Conservation (phyloP, 805 yeast genomes). For the Candida verbasci region DNA sequence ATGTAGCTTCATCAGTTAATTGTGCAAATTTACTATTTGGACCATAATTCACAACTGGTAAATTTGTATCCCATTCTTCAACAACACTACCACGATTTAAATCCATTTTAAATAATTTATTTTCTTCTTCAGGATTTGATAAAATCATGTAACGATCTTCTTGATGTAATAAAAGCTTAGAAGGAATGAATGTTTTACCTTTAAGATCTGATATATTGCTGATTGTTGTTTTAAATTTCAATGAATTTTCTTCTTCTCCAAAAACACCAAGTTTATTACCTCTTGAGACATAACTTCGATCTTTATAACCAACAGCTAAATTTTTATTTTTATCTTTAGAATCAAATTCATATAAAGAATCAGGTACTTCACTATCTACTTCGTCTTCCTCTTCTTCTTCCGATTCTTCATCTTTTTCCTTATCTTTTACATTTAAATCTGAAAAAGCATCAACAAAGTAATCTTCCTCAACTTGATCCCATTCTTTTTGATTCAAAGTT, state of each 20-base stretch:
- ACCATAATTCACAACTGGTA: constrained; percentile 54
- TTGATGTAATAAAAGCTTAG: constrained; percentile 69
- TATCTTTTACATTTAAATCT: constrained; percentile 34
- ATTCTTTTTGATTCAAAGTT: constrained; percentile 44
- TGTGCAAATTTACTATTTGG: constrained; percentile 75
- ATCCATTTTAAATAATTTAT: constrained; percentile 67
- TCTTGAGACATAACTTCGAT: constrained; percentile 74
- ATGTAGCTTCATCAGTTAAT: constrained; percentile 66
- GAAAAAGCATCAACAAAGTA: constrained; percentile 54
- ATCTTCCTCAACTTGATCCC: constrained; percentile 50
- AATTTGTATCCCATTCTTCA: constrained; percentile 73
- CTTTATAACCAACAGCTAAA: constrained; percentile 67
- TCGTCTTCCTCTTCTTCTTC: constrained; percentile 15
- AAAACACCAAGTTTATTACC: constrained; percentile 81
- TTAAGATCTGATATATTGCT: constrained; percentile 48
- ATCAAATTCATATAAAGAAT: constrained; percentile 13
- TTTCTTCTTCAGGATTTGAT: constrained; percentile 45
- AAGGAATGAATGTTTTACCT: constrained; percentile 51
- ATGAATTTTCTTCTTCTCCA: constrained; percentile 45
- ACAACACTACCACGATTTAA: constrained; percentile 72
- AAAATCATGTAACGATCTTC: constrained; percentile 67
- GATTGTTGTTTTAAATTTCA: constrained; percentile 67
- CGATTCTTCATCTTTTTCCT: constrained; percentile 23
- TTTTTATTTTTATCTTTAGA: constrained; percentile 51
- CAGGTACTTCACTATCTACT: constrained; percentile 26